Base-by-base conservation (phyloP, 2,329 filamentous ascomycete species). In the Pseudopyricularia javanii region DNA sequence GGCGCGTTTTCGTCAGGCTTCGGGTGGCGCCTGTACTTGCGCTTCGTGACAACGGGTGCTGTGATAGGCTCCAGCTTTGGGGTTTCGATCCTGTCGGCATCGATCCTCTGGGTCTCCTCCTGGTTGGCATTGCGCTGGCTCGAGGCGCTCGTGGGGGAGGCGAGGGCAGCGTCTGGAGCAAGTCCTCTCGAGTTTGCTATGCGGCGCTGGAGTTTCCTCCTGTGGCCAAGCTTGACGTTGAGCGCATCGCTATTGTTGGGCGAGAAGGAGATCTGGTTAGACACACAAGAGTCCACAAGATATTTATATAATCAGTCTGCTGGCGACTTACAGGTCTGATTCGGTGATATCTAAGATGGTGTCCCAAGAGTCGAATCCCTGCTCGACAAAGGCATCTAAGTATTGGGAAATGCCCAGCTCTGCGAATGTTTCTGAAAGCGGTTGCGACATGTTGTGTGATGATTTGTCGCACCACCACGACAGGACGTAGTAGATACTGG, bases 361-460 rank as follows among this genome's bases (percentile, higher is more conserved):
- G 33, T 89, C 85, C 88, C 88, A 91, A 11, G 83, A 82, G 66
- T 93, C 88, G 65, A 93, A 93, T 3, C 88, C 88, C 67, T 91
- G 86, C 52, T 87, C 80, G 45, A 88, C 65, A 60, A 93, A 87
- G 53, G 74, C 70, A 59, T 83, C 75, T 55, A 87, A 77, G 70
- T 93, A 91, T 68, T 90, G 85, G 69, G 80, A 74, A 66, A 93
- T 76, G 64, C 86, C 87, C 74, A 91, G 74, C 74, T 87, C 85
- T 69, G 79, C 76, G 64, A 91, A 82, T 59, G 84, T 78, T 35
- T 74, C 68, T 59, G 74, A 78, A 61, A 93, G 73, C 66, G 80
- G 76, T 58, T 69, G 70, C 75, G 75, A 80, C 81, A 85, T 85
- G 56, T 59, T 59, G n/a, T 22, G 37, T 43, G 17, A 20, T 20